Evolutionary conservation across 2,329 filamentous ascomycete species (phyloP), one percentile per base, ranked within the genome.

Genomic region (Ascochyta lentis): DNA sequence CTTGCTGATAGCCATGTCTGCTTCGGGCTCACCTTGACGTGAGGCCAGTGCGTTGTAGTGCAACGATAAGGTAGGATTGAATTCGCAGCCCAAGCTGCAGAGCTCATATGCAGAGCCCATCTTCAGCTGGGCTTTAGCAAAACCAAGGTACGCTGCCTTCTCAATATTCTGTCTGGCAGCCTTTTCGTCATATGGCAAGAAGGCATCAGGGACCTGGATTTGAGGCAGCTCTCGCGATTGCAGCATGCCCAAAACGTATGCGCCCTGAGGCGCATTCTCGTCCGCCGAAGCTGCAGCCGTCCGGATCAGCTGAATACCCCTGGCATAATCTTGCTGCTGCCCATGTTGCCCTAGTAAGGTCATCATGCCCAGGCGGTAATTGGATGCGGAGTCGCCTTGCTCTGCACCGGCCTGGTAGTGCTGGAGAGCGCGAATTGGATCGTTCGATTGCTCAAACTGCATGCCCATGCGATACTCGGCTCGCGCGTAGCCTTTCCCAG

Each of bases 391-490:
- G 77, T 99, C 95, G 23, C 88, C 87, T 64, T 88, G 80, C 45
- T 86, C 84, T 45, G 95, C 87, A 45, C 95, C 95, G 43, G 86
- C 84, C 63, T 92, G 87, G 77, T 98, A 99, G 76, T 98, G 93
- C 69, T 89, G 88, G 70, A 97, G 87, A 6, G 95, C 95, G 75
- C 96, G 97, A 60, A 88, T 84, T 57, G 92, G 89, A 70, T 99
- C 94, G 71, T 96, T 96, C 4, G 92, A 94, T 74, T 90, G 92
- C 78, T 99, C 95, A 73, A 93, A 98, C 54, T 97, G 89, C 94
- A 98, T 99, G 60, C 95, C 95, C 79, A 99, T 96, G 42, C 95
- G 87, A 76, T 99, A 99, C 76, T 98, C 92, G 19, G 95, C 93
- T 66, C 95, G 84, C 22, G 89, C 86, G 77, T 93, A 96, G 54